Conservation (phyloP, 2,329 filamentous ascomycete species). For the Aspergillus intermedius region DNA sequence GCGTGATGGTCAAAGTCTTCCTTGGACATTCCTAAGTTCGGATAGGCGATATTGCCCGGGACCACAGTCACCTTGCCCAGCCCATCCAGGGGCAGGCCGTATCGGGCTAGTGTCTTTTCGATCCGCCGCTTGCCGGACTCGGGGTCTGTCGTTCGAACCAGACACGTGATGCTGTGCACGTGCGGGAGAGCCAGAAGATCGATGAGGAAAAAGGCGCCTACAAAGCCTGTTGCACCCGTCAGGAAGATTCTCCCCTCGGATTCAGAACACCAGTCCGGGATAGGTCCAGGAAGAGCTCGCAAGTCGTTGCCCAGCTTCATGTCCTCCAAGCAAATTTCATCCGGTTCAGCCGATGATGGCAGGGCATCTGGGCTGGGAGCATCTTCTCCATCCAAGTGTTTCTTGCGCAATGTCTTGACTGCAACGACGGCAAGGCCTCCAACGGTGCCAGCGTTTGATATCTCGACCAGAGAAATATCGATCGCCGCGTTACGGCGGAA, state of each 20-base stretch:
- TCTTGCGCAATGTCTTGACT: constrained; percentile 9
- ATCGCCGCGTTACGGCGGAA: constrained; percentile 16
- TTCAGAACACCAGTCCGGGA: constrained; percentile 4
- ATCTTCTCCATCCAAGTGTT: constrained; percentile 3
- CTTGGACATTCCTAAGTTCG: constrained; percentile 3
- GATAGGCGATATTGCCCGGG: constrained; percentile 3
- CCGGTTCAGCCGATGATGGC: background rate
- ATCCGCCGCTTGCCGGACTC: constrained; percentile 6
- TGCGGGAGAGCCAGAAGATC: constrained; percentile 3
- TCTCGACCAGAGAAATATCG: constrained; percentile 50
- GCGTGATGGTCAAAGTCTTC: constrained; percentile 1
- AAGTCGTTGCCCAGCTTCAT: constrained; percentile 3
- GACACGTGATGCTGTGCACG: constrained; percentile 9
- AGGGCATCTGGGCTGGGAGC: too few relatives aligned
- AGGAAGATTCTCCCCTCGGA: constrained; percentile 11
- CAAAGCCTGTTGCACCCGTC: constrained; percentile 10
- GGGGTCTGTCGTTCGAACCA: constrained; percentile 7
- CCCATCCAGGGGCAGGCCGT: background rate
- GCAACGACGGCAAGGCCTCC: constrained; percentile 10
- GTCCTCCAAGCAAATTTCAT: constrained; percentile 4
- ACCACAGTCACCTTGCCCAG: constrained; percentile 4
- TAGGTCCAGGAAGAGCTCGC: background rate
- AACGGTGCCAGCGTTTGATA: constrained; percentile 25
- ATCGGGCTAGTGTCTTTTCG: constrained; percentile 3
- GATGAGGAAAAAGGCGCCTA: constrained; percentile 9